Percentiles rank a stretch among this genome's conserved stretches.
These are phyloP conservation scores for Penicillium subrubescens DNA, from an alignment of 495 filamentous ascomycete genomes.

Conservation along the genomic window DNA sequence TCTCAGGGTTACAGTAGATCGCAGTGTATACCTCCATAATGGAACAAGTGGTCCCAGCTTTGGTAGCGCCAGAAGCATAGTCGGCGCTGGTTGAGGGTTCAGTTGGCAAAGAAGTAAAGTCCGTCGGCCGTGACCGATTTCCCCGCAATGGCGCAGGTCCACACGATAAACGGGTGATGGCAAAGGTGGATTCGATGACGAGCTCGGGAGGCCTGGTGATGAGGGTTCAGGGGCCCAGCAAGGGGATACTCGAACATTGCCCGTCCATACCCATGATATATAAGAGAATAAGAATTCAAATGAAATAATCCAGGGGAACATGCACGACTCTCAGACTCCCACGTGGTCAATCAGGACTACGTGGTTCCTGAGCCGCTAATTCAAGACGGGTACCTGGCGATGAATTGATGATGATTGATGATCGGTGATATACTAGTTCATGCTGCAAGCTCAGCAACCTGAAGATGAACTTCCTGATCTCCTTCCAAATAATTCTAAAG, in stretches of 20 bases:
- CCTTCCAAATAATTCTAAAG: no score
- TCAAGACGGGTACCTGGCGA: not conserved
- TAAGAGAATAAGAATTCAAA: not conserved
- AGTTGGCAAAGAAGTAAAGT: constrained; percentile 1
- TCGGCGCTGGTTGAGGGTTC: constrained; percentile 1
- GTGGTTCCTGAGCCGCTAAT: not conserved
- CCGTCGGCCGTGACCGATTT: constrained; percentile 20
- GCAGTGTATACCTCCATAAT: constrained; percentile 27
- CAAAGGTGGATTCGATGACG: constrained; percentile 24
- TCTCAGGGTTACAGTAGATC: not conserved
- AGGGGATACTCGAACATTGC: not conserved
- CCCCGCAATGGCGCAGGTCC: constrained; percentile 30
- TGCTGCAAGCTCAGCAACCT: no score
- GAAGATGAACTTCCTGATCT: no score
- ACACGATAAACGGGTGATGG: constrained; percentile 15
- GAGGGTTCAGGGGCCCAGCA: no score
- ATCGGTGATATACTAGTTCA: not conserved
- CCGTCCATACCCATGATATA: not conserved
- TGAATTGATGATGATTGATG: not conserved
- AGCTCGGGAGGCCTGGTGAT: constrained; percentile 13
- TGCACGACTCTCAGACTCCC: constrained; percentile 11
- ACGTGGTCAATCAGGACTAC: constrained; percentile 6
- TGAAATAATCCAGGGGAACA: not conserved
- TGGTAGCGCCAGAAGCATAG: constrained; percentile 10
- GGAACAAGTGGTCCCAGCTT: constrained; percentile 12